A percentile compares a stretch with the other conserved stretches of the same genome.
Evolutionary conservation across 805 yeast species (phyloP).

Genomic region (Tetrapisispora arboricola): DNA sequence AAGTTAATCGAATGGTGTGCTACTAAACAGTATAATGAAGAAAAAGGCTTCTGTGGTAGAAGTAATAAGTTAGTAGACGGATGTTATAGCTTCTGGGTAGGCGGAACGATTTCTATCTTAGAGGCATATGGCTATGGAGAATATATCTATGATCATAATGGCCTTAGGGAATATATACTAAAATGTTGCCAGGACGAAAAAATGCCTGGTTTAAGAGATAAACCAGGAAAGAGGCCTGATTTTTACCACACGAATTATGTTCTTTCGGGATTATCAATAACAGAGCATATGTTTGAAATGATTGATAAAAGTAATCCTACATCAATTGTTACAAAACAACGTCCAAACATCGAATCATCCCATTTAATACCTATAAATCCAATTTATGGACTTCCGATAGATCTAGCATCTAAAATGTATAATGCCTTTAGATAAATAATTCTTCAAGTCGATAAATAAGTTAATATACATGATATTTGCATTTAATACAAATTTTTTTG

Average conservation of each 20-base stretch:
- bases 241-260: slow-evolving; percentile 87
- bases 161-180: slow-evolving; percentile 54
- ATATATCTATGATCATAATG: slow-evolving; percentile 40
- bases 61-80: slow-evolving; percentile 92
- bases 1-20: slow-evolving; percentile 55
- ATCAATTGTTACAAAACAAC: slow-evolving; percentile 2
- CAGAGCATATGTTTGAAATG: slow-evolving; percentile 5
- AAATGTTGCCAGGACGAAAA: slow-evolving; percentile 58
- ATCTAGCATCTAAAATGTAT: slow-evolving; percentile 29
- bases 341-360: slow-evolving; percentile 3
- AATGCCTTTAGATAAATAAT: slow-evolving; percentile 9
- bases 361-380: slow-evolving; percentile 37
- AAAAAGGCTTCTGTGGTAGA: slow-evolving; percentile 85
- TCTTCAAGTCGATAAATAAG: background rate
- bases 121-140: slow-evolving; percentile 21
- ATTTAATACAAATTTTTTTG: too few relatives aligned
- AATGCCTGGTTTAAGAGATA: slow-evolving; percentile 75
- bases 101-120: slow-evolving; percentile 57
- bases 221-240: slow-evolving; percentile 74
- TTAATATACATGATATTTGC: background rate
- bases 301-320: background rate
- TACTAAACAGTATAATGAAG: slow-evolving; percentile 57
- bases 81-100: slow-evolving; percentile 94
- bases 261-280: slow-evolving; percentile 52
- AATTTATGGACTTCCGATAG: slow-evolving; percentile 47